These are phyloP conservation scores for Quaeritorhiza haematococci DNA, from an alignment of 371 early-diverging fungal genomes.

Conservation along the genomic window DNA sequence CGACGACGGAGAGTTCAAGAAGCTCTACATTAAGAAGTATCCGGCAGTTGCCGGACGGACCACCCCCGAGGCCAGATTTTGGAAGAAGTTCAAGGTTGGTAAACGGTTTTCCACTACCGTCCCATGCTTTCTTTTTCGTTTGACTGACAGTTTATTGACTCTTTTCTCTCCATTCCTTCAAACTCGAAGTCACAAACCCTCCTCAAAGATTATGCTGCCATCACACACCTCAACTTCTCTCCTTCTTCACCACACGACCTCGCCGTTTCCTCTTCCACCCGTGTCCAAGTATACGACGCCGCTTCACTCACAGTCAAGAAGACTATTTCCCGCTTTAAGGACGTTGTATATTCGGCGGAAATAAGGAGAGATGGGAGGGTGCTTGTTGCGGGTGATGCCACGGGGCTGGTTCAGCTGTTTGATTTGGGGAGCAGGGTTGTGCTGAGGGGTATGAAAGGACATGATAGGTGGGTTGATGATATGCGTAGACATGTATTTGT, in stretches of 20 bases:
- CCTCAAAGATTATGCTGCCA: slow-evolving; percentile 80
- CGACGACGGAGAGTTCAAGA: slow-evolving; percentile 61
- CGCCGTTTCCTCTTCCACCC: slow-evolving; percentile 81
- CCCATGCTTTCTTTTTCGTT: not conserved
- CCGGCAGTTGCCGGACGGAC: slow-evolving; percentile 47
- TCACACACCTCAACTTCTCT: slow-evolving; percentile 80
- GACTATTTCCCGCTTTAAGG: slow-evolving; percentile 87
- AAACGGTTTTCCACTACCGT: not conserved
- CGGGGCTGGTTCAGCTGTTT: slow-evolving; percentile 68
- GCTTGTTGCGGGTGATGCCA: slow-evolving; percentile 87
- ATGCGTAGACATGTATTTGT: too few species aligned
- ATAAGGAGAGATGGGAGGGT: slow-evolving; percentile 86
- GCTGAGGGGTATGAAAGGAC: slow-evolving; percentile 78
- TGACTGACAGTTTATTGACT: not conserved
- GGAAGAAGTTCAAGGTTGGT: slow-evolving; percentile 71
- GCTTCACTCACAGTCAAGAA: slow-evolving; percentile 71
- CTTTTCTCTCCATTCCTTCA: not conserved
- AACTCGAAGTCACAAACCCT: not conserved
- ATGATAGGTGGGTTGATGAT: slow-evolving; percentile 58
- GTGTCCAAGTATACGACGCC: slow-evolving; percentile 85
- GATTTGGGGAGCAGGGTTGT: slow-evolving; percentile 71
- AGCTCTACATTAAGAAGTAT: slow-evolving; percentile 54
- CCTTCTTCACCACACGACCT: slow-evolving; percentile 81
- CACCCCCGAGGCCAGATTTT: slow-evolving; percentile 69
- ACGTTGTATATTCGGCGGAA: slow-evolving; percentile 73